A percentile compares a stretch with the other conserved stretches of the same genome.
These are phyloP conservation scores for Globisporangium canariense DNA, from an alignment of 352 stramenopile genomes.

Conservation along the genomic window DNA sequence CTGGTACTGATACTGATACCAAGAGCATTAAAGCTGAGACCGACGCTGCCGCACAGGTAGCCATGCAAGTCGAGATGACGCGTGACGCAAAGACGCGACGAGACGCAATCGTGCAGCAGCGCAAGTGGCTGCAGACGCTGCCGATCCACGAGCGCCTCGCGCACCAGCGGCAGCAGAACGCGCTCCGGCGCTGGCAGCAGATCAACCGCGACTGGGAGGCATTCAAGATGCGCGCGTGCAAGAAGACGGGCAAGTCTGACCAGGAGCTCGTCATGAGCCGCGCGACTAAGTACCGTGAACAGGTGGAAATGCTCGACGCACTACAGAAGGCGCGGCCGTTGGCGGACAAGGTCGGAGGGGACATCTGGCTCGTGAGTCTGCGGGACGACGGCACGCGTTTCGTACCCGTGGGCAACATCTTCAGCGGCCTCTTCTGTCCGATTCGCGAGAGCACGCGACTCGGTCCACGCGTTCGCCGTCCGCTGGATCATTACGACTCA, in stretches of 20 bases:
- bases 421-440: conserved; percentile 88
- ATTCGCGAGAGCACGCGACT: conserved; percentile 69
- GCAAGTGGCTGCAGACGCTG: conserved; percentile 65
- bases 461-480: conserved; percentile 49
- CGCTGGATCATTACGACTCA: conserved; percentile 36
- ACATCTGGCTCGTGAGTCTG: conserved; percentile 90
- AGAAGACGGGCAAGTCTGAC: conserved; percentile 57
- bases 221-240: conserved; percentile 59
- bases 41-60: not conserved
- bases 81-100: conserved; percentile 39
- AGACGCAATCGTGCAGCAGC: conserved; percentile 41
- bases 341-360: conserved; percentile 81
- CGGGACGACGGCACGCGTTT: conserved; percentile 82
- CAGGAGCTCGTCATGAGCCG: conserved; percentile 85
- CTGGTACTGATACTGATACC: not conserved
- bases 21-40: not conserved
- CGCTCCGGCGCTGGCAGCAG: conserved; percentile 63
- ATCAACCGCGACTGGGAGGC: conserved; percentile 67
- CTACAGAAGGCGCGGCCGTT: conserved; percentile 85
- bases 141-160: conserved; percentile 68
- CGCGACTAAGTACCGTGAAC: conserved; percentile 80
- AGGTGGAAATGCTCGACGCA: conserved; percentile 88
- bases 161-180: conserved; percentile 66
- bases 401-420: conserved; percentile 91
- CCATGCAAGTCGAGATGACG: conserved; percentile 28